These are phyloP conservation scores for Schwanniomyces sp. DNA, from an alignment of 805 yeast genomes.

Conservation along the genomic window DNA sequence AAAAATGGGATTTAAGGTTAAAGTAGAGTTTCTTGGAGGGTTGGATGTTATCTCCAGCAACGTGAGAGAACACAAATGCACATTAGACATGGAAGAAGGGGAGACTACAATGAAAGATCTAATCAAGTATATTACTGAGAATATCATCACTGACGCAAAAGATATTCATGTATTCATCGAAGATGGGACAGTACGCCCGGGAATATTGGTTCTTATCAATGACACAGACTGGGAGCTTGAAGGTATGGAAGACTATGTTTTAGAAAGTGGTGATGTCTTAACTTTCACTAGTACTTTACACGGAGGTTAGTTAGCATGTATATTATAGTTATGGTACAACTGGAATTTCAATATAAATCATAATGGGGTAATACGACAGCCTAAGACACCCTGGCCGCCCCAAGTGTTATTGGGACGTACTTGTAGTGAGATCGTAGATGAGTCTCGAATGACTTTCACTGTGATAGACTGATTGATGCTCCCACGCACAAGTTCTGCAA, in stretches of 20 bases:
- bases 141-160: constrained; percentile 57
- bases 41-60: constrained; percentile 74
- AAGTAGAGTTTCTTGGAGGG: constrained; percentile 66
- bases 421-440: constrained; percentile 13
- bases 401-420: constrained; percentile 52
- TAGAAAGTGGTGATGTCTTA: constrained; percentile 73
- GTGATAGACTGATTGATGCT: constrained; percentile 28
- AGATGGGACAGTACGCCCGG: constrained; percentile 84
- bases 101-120: constrained; percentile 50
- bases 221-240: constrained; percentile 97
- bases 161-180: constrained; percentile 77
- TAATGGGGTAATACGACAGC: constrained; percentile 56
- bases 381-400: constrained; percentile 69
- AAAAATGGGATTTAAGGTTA: constrained; percentile 30
- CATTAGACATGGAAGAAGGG: constrained; percentile 43
- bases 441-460: constrained; percentile 32
- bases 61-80: constrained; percentile 52
- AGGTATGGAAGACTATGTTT: constrained; percentile 78
- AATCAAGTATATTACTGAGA: constrained; percentile 51
- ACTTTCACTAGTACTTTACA: constrained; percentile 92
- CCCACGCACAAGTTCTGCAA: constrained; percentile 45
- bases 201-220: constrained; percentile 85
- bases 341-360: constrained; percentile 12
- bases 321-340: background rate
- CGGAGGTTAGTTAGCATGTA: constrained; percentile 64